Base-by-base conservation (phyloP, 2,329 filamentous ascomycete genomes). In the Bipolaris gigantea region DNA sequence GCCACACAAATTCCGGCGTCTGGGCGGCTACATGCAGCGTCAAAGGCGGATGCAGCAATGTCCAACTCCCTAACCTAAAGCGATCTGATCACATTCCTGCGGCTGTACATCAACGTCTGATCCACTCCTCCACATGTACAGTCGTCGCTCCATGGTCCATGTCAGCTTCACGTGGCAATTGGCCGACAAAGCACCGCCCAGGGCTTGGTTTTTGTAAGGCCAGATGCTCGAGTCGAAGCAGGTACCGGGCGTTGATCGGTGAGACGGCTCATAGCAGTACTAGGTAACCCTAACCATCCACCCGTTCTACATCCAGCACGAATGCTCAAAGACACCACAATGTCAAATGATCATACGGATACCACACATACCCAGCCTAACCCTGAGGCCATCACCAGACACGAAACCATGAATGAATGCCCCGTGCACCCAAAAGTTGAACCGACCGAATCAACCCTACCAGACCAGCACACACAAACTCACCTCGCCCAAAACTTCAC, bases 181-280 rank as follows among this genome's bases (percentile, higher is more conserved):
- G 41, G 30, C 27, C 27, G 27, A 30, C 27, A 13, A 30, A 30
- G 27, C 13, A 30, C 27, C 27, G 34, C 3, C 38, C 6, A 15
- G 40, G 30, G 40, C 10, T 36, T 48, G 47, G 21, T 21, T 40
- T 16, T 25, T 41, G 19, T 8, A 44, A 36, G 25, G 11, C n/a
- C 45, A 34, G 4, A 21, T 34, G 15, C 43, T 36, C 27, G 23
- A 11, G 23, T 23, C 19, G 23, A 50, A 43, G 46, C 51, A 50
- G 51, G 51, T 40, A 54, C 51, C 46, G 34, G 48, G n/a, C 25
- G 33, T 21, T 46, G 27, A 41, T 50, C 15, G 30, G 39, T 36
- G 47, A 48, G 11, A 25, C 21, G 33, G 16, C 30, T 40, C 13
- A 25, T 16, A 34, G 27, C 13, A 30, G 27, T 30, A 30, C 3